Evolutionary conservation across 768 basidiomycete genomes (phyloP), one percentile per base, ranked within the genome.

Genomic region (Russula compacta): DNA sequence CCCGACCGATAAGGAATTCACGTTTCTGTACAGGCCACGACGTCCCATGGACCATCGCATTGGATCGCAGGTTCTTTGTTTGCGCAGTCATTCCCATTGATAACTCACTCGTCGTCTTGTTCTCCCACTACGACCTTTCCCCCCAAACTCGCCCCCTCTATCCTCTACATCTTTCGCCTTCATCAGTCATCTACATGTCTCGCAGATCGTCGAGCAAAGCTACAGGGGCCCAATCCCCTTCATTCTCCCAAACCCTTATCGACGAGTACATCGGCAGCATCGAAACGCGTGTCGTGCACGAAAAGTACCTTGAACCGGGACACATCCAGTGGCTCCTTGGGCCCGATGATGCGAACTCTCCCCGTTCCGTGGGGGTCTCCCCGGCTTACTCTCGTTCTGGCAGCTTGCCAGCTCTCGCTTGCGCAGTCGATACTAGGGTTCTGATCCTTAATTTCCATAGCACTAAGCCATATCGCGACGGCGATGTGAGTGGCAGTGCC

Each of bases 301-400:
- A 71, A 58, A 67, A 60, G 10, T 50, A 64, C 14, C 56, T 70
- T 33, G 60, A 68, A 59, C 38, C 66, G 12, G 60, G 64, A 24
- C 29, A 63, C 32, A 47, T 71, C 52, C 12, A 64, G 38, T 60
- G 53, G 29, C 61, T 68, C 51, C 65, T 66, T 42, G 54, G 46
- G 6, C 48, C 38, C 49, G 55, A 12, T 6, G 12, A 12, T 6
- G 12, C 38, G 36, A 64, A 59, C 63, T 69, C 65, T 53, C 69
- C 67, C 52, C 70, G 48, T 59, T 67, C 62, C 59, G 68, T 84
- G 61, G 83, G 82, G 1, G 69, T 83, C 33, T 78, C 83, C 6
- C 77, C 80, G 4, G 80, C 78, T 1, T 83, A 81, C 66, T 73
- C 77, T 1, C 62, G 71, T 19, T 62, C 68, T 10, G 81, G 81